Base-by-base conservation (phyloP, 2,329 filamentous ascomycete genomes). In the Chrysoporthe deuterocubensis region DNA sequence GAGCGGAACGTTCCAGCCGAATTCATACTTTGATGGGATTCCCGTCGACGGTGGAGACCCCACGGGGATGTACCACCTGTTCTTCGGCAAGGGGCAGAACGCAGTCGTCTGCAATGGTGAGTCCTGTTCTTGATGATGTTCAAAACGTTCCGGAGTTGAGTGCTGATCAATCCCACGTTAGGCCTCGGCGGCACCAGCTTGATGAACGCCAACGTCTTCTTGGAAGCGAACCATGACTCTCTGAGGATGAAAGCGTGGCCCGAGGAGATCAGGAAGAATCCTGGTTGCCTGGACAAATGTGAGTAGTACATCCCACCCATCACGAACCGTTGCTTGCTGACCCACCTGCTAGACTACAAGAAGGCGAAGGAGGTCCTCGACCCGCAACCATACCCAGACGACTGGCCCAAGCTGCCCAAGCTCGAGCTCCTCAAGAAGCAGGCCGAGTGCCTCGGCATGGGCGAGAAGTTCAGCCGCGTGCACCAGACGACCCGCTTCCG, bases 141-240 rank as follows among this genome's bases (percentile, higher is more conserved):
- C 34, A 21, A 59, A 2, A 32, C 3, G 43, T 43, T 60, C n/a
- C n/a, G 34, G 44, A 43, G 65, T 67, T 67, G 46, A 70, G 37
- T 9, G 46, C 37, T 71, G 64, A 69, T 21, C 1, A 40, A 40
- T 40, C 9, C 37, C 37, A 9, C 37, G 37, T 40, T 50, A 85
- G 83, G 88, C 1, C 84, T 91, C 42, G 89, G 89, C 13, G 89
- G 89, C 11, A 89, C 88, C 1, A 90, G 87, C 74, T 75, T 91
- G 40, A 83, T 91, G 52, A 91, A 91, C 70, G 88, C 89, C 11
- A 91, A 91, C 72, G 85, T 91, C 1, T 92, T 89, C 71, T 78
- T 91, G 18, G 82, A 86, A 71, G 84, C 87, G 2, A 87, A 90
- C 66, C 75, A 83, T 16, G 79, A 81, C 4, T 86, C 86, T 0